Base-by-base conservation (phyloP, 306 rosid species). In the Glycine latifolia region DNA sequence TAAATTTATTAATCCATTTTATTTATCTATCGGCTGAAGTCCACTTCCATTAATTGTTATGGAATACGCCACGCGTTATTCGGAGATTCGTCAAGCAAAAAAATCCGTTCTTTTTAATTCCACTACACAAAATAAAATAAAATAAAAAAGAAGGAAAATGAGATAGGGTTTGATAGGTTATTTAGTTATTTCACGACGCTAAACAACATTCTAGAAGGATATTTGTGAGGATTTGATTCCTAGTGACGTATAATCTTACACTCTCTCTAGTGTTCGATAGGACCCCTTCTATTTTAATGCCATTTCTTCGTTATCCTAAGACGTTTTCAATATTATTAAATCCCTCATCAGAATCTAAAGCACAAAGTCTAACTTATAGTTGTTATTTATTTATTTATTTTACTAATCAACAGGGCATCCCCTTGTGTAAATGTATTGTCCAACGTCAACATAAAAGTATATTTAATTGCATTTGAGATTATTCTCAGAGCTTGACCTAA, bases 221-320 rank as follows among this genome's bases (percentile, higher is more conserved):
- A 33, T 50, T 75, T 16, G 11, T 4, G 75, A 71, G 67, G 85
- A 82, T 78, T 86, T 83, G 88, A 81, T 81, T 78, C 83, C 81
- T 69, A 12, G 61, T 69, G 71, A 20, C 81, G 33, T 49, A 67
- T 53, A 73, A 69, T 61, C n/a, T 79, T 44, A 35, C 80, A 43
- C 13, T 12, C 0, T 26, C 31, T 39, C 58, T 53, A 6, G 67
- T 31, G 54, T 50, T 67, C 10, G 17, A 79, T 71, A 75, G 69
- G 81, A 79, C 74, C 78, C 54, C 43, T 49, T 15, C 6, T 50
- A 48, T 46, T 76, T 50, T 65, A 66, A 67, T 33, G 15, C 41
- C 41, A 67, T 44, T 65, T 49, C 31, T 43, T 74, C 55, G n/a
- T 33, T 81, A 66, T 54, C 49, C 54, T 10, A 39, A 54, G 70